phyloP scores from a whole-genome alignment of 1,284 basidiomycete species.

The Apiotrichum veenhuisii region DNA sequence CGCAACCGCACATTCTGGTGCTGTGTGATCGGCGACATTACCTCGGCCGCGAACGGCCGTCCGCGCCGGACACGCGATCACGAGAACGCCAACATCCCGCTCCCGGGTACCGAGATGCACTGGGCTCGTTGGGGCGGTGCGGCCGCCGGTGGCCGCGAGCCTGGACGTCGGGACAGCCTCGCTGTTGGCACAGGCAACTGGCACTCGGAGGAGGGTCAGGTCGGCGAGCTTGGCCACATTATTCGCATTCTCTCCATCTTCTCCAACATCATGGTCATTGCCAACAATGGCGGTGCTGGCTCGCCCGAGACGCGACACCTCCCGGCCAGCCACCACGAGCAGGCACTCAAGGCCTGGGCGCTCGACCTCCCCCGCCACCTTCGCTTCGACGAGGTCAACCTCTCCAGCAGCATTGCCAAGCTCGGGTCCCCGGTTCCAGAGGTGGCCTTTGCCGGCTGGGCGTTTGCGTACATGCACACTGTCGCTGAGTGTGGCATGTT shows the following conservation, averaged over 20 bases:
- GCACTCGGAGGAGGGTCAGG: constrained; percentile 38
- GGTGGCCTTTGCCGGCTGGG: constrained; percentile 44
- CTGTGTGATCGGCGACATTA: constrained; percentile 46
- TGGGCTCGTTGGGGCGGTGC: constrained; percentile 45
- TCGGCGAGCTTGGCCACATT: constrained; percentile 49
- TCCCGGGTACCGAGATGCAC: constrained; percentile 41
- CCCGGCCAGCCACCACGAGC: constrained; percentile 28
- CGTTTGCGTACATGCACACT: constrained; percentile 52
- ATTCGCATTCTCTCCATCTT: constrained; percentile 43
- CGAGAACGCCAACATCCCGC: constrained; percentile 39
- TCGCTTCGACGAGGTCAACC: constrained; percentile 51
- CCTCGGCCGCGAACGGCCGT: constrained; percentile 38
- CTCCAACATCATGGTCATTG: constrained; percentile 38
- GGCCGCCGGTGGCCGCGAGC: constrained; percentile 26
- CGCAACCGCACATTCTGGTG: constrained; percentile 48
- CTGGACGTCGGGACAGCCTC: constrained; percentile 33
- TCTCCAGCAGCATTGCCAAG: constrained; percentile 38
- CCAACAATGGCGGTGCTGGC: constrained; percentile 24
- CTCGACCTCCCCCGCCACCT: constrained; percentile 46
- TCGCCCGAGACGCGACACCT: constrained; percentile 17
- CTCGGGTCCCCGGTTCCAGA: constrained; percentile 37
- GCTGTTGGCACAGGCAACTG: constrained; percentile 35
- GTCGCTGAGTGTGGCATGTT: constrained; percentile 53
- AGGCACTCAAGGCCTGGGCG: constrained; percentile 48
- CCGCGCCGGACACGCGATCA: constrained; percentile 34